Conservation (phyloP, 768 basidiomycete genomes). For the Wakefieldia striispora region DNA sequence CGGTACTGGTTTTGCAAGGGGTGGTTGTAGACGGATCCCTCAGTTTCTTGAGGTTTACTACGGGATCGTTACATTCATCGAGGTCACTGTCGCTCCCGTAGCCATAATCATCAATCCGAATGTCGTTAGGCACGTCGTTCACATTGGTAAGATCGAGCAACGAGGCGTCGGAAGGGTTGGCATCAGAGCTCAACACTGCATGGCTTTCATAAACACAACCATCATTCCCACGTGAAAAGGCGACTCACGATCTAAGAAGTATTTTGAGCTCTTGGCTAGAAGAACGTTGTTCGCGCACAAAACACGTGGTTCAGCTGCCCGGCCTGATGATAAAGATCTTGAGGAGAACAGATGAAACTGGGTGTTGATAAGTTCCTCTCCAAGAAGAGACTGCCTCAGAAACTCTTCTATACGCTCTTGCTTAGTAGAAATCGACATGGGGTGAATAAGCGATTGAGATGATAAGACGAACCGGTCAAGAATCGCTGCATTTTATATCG, state of each 20-base stretch:
- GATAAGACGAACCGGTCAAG: too few species aligned
- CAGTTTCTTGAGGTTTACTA: not conserved
- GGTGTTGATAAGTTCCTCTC: slow-evolving; percentile 28
- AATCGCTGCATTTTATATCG: too few species aligned
- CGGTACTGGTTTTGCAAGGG: not conserved
- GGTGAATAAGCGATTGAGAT: too few species aligned
- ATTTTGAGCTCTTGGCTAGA: slow-evolving; percentile 26
- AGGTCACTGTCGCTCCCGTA: slow-evolving; percentile 37
- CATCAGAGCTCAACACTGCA: slow-evolving; percentile 17
- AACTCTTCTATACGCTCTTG: slow-evolving; percentile 19
- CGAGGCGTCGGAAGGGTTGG: slow-evolving; percentile 9
- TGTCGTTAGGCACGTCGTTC: slow-evolving; percentile 6
- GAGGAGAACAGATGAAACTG: slow-evolving; percentile 31
- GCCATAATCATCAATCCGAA: slow-evolving; percentile 24
- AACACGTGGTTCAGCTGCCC: slow-evolving; percentile 16
- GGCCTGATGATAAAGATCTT: slow-evolving; percentile 11
- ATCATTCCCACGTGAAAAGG: not conserved
- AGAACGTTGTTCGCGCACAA: slow-evolving; percentile 29
- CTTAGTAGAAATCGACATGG: slow-evolving; percentile 12
- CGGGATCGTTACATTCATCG: slow-evolving; percentile 23
- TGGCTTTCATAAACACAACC: not conserved
- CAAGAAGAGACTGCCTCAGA: slow-evolving; percentile 25
- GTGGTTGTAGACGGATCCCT: not conserved
- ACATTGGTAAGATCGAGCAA: slow-evolving; percentile 14
- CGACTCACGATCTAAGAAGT: slow-evolving; percentile 27